phyloP scores from a whole-genome alignment of 306 rosid species.

The Rosa multiflora region DNA sequence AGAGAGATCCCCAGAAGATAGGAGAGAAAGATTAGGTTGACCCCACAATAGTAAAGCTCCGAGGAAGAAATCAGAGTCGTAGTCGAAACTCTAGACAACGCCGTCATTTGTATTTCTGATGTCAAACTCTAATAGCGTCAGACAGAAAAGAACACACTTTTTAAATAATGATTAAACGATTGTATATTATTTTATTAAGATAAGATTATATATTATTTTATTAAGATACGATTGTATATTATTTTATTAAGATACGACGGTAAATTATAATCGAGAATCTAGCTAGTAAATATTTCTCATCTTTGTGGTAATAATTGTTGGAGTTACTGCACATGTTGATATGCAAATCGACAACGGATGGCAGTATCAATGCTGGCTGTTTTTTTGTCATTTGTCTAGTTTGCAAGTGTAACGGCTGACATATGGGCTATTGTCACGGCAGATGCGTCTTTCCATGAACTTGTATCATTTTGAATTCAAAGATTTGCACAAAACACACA shows the following conservation, averaged over 20 bases:
- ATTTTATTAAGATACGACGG: no score
- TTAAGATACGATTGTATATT: no score
- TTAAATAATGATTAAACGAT: no score
- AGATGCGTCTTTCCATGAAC: neutral
- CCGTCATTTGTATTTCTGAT: no score
- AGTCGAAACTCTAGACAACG: neutral
- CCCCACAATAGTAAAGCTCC: neutral
- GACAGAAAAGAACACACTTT: no score
- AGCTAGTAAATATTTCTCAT: neutral
- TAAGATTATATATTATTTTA: no score
- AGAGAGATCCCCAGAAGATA: neutral
- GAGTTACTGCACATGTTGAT: neutral
- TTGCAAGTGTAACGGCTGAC: neutral
- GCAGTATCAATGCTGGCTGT: neutral
- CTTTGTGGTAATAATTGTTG: neutral
- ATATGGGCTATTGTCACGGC: neutral
- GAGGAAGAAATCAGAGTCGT: neutral
- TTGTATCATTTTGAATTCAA: slow-evolving; percentile 22
- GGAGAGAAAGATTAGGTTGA: no score
- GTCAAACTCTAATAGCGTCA: no score
- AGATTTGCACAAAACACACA: slow-evolving; percentile 4
- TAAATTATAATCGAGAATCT: no score
- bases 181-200: no score
- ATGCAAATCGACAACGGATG: neutral
- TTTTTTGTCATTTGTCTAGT: neutral